Base-by-base conservation (phyloP, 768 basidiomycete genomes). In the Suillus placidus region DNA sequence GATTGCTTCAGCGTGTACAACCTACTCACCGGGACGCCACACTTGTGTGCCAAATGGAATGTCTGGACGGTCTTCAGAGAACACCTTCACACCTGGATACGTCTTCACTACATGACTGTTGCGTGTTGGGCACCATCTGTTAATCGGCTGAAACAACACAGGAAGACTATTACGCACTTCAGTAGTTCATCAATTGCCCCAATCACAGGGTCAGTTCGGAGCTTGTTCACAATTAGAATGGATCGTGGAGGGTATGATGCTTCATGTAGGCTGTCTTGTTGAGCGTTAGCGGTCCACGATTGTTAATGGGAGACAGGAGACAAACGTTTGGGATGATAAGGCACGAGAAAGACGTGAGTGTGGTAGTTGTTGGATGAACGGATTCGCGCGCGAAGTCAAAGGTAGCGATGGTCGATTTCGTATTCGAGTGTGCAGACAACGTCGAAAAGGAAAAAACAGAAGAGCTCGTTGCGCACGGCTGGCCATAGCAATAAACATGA, bases 141-240 rank as follows among this genome's bases (percentile, higher is more conserved):
- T 37, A 55, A 18, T 40, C 12, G 47, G 45, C 51, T 30, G 42
- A 35, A 45, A 54, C 20, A 26, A 65, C 16, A 40, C 16, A 37
- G 10, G 47, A 45, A 40, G 62, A 57, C 43, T 38, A 37, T 20
- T 8, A 79, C 87, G 63, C 64, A 92, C 91, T 83, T 81, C 61
- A 93, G 85, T 69, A 93, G 84, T 8, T 89, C 86, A 67, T 90
- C 85, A 65, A 93, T 92, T 3, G 91, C 91, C 34, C 87, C 84
- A 61, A 91, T 85, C 64, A 93, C 91, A 10, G 89, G 88, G 64
- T 87, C 86, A 45, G 92, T 93, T 54, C 92, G 85, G 38, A 91
- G 80, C 76, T 93, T 93, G 79, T 93, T 93, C 16, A 93, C 90
- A 67, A 93, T 85, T 61, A 93, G 84, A 49, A 92, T 87, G 52